Percentiles rank a stretch among this genome's conserved stretches.
phyloP scores from a whole-genome alignment of 257 asterid species.

The Parsonsia alboflavescens region DNA sequence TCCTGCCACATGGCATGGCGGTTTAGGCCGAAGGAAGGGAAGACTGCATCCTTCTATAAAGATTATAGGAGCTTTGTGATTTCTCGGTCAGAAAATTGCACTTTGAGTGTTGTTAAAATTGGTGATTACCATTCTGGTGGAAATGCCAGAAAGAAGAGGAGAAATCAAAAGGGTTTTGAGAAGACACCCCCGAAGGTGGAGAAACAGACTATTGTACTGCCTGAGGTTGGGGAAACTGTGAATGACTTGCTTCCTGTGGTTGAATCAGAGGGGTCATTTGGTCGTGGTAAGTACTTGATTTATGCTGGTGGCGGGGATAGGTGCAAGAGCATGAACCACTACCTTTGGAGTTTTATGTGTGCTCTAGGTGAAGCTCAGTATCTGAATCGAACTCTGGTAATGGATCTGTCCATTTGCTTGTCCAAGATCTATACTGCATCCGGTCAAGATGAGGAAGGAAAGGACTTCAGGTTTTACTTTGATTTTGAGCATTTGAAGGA shows the following conservation, averaged over 20 bases:
- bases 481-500: conserved; percentile 82
- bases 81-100: conserved; percentile 52
- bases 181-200: conserved; percentile 41
- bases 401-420: conserved; percentile 75
- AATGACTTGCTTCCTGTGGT: conserved; percentile 52
- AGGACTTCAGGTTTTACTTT: conserved; percentile 73
- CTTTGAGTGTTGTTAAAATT: conserved; percentile 51
- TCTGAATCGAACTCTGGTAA: conserved; percentile 77
- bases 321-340: conserved; percentile 80
- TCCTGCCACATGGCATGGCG: conserved; percentile 97
- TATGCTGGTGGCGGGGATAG: conserved; percentile 80
- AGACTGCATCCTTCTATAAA: conserved; percentile 49
- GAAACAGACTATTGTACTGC: conserved; percentile 42
- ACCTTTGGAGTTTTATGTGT: conserved; percentile 79
- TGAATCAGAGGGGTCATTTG: conserved; percentile 57
- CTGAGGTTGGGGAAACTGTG: conserved; percentile 51
- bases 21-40: conserved; percentile 72
- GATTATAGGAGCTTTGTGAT: conserved; percentile 68
- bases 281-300: conserved; percentile 57
- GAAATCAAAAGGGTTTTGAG: conserved; percentile 44
- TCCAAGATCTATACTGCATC: conserved; percentile 58
- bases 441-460: conserved; percentile 74
- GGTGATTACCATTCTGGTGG: conserved; percentile 88
- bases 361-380: conserved; percentile 86
- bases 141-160: conserved; percentile 72